Base-by-base conservation (phyloP, 768 basidiomycete species). In the Suillus ampliporus region DNA sequence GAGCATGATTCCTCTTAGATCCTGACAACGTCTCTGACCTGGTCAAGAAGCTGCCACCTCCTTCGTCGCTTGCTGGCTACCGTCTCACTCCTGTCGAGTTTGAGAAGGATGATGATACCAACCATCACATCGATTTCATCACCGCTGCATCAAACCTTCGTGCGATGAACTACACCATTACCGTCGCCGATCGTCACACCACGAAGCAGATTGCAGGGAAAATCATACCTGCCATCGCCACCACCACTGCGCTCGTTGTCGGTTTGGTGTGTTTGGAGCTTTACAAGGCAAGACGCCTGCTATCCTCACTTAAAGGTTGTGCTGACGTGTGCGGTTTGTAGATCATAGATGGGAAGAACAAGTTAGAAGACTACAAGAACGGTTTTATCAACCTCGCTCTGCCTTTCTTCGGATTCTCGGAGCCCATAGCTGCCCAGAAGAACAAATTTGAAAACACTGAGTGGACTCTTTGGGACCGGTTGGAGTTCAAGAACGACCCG, bases 221-320 rank as follows among this genome's bases (percentile, higher is more conserved):
- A 83, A 99, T 99, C 73, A 99, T 99, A 66, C 97, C 97, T 62
- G 97, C 97, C 23, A 98, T 99, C 71, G 97, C 96, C n/a, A 99
- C 97, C 6, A 98, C 97, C 5, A 99, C 97, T 1, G 90, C 95
- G 19, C 85, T 98, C 56, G 92, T 97, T 53, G 94, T 94, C n/a
- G 97, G 97, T 21, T 77, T 99, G 62, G 94, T 97, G 51, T 98
- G 97, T 77, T 77, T 99, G 57, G 97, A 99, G 78, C 85, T 99
- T 44, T 98, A 97, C 84, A 99, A 99, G 88, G 94, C 91, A 68
- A 35, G 63, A 47, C 15, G 44, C 3, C 38, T 28, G 28, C 3
- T 14, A 26, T n/a, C 37, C 47, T 21, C 17, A 57, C 17, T 47
- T 34, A 48, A 23, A 54, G 14, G 59, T 60, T 40, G 35, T 13